These are phyloP conservation scores for Sclerotinia glacialis DNA, from an alignment of 2,329 filamentous ascomycete genomes.

Conservation along the genomic window DNA sequence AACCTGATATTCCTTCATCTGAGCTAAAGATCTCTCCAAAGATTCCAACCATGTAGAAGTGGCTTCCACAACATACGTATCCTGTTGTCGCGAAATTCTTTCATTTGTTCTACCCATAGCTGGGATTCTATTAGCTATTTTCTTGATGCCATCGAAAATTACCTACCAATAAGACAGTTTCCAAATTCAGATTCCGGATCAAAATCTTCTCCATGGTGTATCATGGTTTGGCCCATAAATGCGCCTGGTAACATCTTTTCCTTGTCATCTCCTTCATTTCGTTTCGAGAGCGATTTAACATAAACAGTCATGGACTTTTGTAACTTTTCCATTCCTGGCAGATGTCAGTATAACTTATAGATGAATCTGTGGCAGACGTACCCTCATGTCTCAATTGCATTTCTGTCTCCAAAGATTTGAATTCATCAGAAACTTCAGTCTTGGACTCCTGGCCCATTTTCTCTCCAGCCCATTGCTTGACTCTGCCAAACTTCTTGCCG, in stretches of 20 bases:
- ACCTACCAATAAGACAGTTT: slow-evolving; percentile 66
- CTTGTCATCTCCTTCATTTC: slow-evolving; percentile 79
- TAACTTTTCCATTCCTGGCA: slow-evolving; percentile 82
- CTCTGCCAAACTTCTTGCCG: slow-evolving; percentile 83
- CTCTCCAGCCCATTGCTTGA: slow-evolving; percentile 97
- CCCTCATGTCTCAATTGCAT: slow-evolving; percentile 88
- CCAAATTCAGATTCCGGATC: slow-evolving; percentile 88
- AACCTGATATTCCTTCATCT: slow-evolving; percentile 98
- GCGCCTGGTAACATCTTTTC: slow-evolving; percentile 81
- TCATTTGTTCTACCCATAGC: slow-evolving; percentile 84
- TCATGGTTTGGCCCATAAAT: slow-evolving; percentile 81
- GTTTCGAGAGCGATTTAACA: slow-evolving; percentile 82
- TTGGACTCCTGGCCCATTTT: slow-evolving; percentile 91
- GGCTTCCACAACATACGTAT: slow-evolving; percentile 73
- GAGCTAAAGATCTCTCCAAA: slow-evolving; percentile 81
- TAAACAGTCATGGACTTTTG: slow-evolving; percentile 83
- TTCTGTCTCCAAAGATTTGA: slow-evolving; percentile 84
- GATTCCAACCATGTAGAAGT: slow-evolving; percentile 86
- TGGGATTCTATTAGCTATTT: slow-evolving; percentile 40
- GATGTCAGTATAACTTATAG: slow-evolving; percentile 25
- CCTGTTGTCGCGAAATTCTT: slow-evolving; percentile 79
- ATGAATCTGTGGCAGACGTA: slow-evolving; percentile 45
- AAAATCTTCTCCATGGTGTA: slow-evolving; percentile 87
- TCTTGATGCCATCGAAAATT: background rate
- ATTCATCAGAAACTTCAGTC: slow-evolving; percentile 83